phyloP scores from a whole-genome alignment of 208 protist species.

The Trichomonas gallinae region DNA sequence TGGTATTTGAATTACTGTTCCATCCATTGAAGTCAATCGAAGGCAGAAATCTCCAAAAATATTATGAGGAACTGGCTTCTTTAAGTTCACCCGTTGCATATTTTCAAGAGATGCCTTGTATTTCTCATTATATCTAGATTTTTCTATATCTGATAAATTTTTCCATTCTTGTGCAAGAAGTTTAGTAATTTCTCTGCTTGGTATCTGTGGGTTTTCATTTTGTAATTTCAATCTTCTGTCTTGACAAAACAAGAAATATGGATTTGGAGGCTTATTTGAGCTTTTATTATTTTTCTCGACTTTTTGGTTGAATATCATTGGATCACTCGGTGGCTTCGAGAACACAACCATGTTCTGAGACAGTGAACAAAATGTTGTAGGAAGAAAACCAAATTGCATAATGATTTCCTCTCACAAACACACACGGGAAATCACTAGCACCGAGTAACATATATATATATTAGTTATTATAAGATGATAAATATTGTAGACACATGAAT shows the following conservation, averaged over 20 bases:
- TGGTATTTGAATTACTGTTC: no score
- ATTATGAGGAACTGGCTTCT: no score
- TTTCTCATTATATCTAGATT: background rate
- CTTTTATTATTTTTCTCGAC: background rate
- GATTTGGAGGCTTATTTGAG: background rate
- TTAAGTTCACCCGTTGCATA: no score
- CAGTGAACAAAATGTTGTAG: background rate
- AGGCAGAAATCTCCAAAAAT: no score
- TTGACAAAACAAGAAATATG: conserved; percentile 6
- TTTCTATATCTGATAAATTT: background rate
- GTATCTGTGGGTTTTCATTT: background rate
- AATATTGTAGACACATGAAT: background rate
- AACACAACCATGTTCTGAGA: background rate
- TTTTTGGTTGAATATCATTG: background rate
- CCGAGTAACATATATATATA: no score
- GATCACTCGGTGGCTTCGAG: background rate
- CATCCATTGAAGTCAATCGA: no score
- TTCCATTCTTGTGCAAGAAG: background rate
- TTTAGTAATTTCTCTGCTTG: background rate
- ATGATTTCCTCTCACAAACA: background rate
- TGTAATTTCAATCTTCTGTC: background rate
- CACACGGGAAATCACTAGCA: background rate
- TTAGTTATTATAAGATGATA: no score
- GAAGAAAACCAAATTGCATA: background rate
- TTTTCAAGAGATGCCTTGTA: background rate